A percentile compares a stretch with the other conserved stretches of the same genome.
These are phyloP conservation scores for Starmerella apis DNA, from an alignment of 805 yeast genomes.

Conservation along the genomic window DNA sequence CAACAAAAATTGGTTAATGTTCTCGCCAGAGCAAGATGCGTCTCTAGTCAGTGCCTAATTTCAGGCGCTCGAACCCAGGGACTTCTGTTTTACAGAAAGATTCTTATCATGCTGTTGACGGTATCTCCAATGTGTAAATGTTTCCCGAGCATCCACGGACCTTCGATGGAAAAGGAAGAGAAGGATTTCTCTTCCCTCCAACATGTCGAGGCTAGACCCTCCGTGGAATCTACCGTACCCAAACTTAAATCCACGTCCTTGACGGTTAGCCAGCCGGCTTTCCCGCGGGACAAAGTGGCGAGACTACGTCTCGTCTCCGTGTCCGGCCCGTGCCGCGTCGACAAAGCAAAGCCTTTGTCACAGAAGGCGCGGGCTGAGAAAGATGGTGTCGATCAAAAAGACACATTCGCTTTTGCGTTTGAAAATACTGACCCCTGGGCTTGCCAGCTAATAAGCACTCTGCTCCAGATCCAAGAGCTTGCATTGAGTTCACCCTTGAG, in stretches of 20 bases:
- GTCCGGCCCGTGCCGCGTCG: not conserved
- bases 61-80: not conserved
- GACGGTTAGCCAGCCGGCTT: not conserved
- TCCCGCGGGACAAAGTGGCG: not conserved
- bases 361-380: constrained; percentile 2
- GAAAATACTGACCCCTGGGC: not conserved
- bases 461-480: not conserved
- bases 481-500: not conserved
- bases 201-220: not conserved
- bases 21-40: not conserved
- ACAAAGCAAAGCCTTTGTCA: not conserved
- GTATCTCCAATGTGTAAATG: not conserved
- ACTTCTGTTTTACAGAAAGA: not conserved
- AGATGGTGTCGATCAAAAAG: constrained; percentile 5
- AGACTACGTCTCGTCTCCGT: constrained; percentile 4
- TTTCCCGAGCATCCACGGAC: not conserved
- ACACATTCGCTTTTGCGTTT: not conserved
- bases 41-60: not conserved
- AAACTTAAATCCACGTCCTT: not conserved
- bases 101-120: not conserved
- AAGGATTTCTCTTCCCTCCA: not conserved
- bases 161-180: not conserved
- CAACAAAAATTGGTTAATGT: not conserved
- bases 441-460: not conserved
- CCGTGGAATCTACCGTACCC: not conserved